These are phyloP conservation scores for Cyberlindnera petersonii DNA, from an alignment of 805 yeast species.

Conservation along the genomic window DNA sequence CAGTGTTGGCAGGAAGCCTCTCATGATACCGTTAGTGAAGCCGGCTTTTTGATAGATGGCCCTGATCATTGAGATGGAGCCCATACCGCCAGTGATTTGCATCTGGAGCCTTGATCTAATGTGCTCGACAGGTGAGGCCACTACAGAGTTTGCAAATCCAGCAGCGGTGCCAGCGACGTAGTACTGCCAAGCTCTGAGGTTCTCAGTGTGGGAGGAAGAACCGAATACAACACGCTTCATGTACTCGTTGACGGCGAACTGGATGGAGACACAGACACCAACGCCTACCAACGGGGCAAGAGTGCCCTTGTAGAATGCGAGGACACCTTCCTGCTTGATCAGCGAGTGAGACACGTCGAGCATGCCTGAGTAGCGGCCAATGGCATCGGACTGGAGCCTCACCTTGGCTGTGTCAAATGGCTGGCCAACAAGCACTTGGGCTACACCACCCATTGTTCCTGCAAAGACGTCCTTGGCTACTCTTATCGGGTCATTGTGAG, in stretches of 20 bases:
- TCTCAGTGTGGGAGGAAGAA: constrained; percentile 31
- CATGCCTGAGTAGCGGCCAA: constrained; percentile 70
- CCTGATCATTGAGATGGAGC: constrained; percentile 67
- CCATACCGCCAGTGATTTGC: constrained; percentile 58
- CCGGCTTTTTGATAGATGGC: constrained; percentile 57
- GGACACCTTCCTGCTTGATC: constrained; percentile 72
- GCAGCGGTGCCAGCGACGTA: constrained; percentile 85
- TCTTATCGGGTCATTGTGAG: constrained; percentile 18
- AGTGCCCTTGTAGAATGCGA: constrained; percentile 91
- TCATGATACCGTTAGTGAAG: constrained; percentile 52
- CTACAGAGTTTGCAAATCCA: constrained; percentile 82
- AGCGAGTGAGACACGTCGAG: constrained; percentile 74
- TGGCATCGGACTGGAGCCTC: constrained; percentile 81
- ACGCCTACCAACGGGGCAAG: constrained; percentile 89
- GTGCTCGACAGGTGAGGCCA: constrained; percentile 94
- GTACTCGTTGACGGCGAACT: constrained; percentile 89
- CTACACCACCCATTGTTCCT: constrained; percentile 94
- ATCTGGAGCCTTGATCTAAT: constrained; percentile 91
- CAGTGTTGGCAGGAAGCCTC: constrained; percentile 80
- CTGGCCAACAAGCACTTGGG: constrained; percentile 94
- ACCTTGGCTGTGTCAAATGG: constrained; percentile 96
- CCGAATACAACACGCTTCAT: constrained; percentile 76
- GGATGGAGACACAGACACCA: constrained; percentile 95
- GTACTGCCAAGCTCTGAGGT: constrained; percentile 58
- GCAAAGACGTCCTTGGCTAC: constrained; percentile 40